Evolutionary conservation across 495 filamentous ascomycete species (phyloP).

Genomic region (Hapsidospora chrysogenum): DNA sequence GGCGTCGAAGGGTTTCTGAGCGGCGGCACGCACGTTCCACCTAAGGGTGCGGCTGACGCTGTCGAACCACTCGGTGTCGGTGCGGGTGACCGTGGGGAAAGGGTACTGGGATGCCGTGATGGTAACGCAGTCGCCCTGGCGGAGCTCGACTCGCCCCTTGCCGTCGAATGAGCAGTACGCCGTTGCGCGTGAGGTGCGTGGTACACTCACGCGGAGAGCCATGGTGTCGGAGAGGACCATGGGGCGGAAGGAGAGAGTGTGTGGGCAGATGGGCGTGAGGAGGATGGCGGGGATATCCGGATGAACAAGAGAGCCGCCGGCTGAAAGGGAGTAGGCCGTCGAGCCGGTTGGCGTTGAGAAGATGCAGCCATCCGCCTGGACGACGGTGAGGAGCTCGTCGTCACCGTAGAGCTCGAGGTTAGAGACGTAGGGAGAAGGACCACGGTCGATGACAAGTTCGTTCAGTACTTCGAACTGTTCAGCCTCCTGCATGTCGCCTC

Average conservation of each 20-base stretch:
- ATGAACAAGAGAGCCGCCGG: slow-evolving; percentile 88
- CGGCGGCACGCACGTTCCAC: slow-evolving; percentile 80
- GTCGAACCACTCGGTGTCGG: slow-evolving; percentile 82
- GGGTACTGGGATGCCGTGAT: slow-evolving; percentile 90
- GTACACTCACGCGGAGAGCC: slow-evolving; percentile 74
- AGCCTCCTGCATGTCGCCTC: slow-evolving; percentile 44
- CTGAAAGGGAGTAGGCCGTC: slow-evolving; percentile 90
- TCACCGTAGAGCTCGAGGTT: slow-evolving; percentile 90
- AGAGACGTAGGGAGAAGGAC: slow-evolving; percentile 92
- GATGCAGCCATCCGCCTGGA: slow-evolving; percentile 93
- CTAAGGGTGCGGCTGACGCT: slow-evolving; percentile 76
- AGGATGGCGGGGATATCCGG: slow-evolving; percentile 96
- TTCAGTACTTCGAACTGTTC: slow-evolving; percentile 94
- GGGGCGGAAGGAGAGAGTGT: slow-evolving; percentile 89
- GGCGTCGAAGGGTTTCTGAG: slow-evolving; percentile 65
- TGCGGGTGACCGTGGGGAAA: slow-evolving; percentile 79
- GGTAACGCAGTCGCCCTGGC: slow-evolving; percentile 83
- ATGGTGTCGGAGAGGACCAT: slow-evolving; percentile 98
- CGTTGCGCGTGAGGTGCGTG: slow-evolving; percentile 66
- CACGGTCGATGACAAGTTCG: slow-evolving; percentile 93
- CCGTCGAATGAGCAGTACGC: slow-evolving; percentile 95
- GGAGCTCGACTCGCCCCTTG: slow-evolving; percentile 82
- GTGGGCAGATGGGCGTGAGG: slow-evolving; percentile 92
- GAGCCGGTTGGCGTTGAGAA: slow-evolving; percentile 92
- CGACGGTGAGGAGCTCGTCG: slow-evolving; percentile 78